Conservation (phyloP, 495 filamentous ascomycete genomes). For the Neurospora sp. region DNA sequence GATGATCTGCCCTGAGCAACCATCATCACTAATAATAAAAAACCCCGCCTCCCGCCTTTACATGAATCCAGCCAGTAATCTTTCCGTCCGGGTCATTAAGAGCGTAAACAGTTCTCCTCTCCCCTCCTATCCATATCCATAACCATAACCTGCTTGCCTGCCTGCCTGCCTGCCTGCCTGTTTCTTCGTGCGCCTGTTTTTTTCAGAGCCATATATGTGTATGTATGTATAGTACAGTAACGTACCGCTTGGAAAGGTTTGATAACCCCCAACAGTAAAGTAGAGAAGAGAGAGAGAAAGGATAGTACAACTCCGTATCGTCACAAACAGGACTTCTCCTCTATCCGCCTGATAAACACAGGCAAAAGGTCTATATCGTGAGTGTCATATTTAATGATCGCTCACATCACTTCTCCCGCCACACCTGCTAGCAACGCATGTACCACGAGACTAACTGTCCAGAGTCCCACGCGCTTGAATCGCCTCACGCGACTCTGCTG, state of each 20-base stretch:
- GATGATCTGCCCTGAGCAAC: neutral
- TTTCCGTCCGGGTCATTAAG: neutral
- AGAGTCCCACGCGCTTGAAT: slow-evolving; percentile 92
- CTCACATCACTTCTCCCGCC: slow-evolving; percentile 63
- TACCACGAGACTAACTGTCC: slow-evolving; percentile 81
- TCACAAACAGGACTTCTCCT: neutral
- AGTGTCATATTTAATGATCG: neutral
- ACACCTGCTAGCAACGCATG: slow-evolving; percentile 95
- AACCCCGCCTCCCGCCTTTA: neutral
- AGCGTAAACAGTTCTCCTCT: neutral
- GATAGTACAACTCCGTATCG: neutral
- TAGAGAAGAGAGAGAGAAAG: slow-evolving; percentile 6
- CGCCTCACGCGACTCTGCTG: slow-evolving; percentile 73
- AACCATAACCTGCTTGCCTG: neutral
- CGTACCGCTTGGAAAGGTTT: neutral
- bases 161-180: neutral
- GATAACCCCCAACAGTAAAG: neutral
- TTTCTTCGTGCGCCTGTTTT: neutral
- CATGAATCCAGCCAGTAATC: neutral
- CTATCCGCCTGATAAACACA: neutral
- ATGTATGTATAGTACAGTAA: neutral
- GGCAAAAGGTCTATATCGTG: neutral
- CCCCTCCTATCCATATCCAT: neutral
- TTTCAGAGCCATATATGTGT: neutral
- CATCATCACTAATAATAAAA: neutral